These are phyloP conservation scores for Colletotrichum spinosum DNA, from an alignment of 2,329 filamentous ascomycete species.

Conservation along the genomic window DNA sequence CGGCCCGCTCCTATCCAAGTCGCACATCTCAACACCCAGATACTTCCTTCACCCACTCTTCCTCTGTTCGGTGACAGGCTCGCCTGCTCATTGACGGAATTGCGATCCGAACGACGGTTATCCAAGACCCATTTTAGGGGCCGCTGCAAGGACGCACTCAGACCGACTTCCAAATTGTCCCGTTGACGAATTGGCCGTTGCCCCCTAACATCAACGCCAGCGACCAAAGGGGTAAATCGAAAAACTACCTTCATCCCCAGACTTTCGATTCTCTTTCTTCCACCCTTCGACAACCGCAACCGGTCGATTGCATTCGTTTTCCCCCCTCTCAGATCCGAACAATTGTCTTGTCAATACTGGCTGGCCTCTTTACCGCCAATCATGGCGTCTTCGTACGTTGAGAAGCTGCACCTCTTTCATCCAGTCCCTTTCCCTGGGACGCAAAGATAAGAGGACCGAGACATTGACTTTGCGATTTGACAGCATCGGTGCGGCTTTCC, in stretches of 20 bases:
- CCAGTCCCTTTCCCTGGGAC: constrained; percentile 24
- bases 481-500: constrained; percentile 79
- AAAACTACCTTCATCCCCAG: constrained; percentile 10
- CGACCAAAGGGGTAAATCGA: constrained; percentile 36
- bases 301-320: constrained; percentile 26
- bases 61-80: constrained; percentile 4
- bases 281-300: constrained; percentile 28
- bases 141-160: constrained; percentile 21
- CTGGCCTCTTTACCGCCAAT: constrained; percentile 32
- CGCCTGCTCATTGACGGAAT: constrained; percentile 4
- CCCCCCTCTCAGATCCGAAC: constrained; percentile 22
- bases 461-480: constrained; percentile 36
- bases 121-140: constrained; percentile 15
- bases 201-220: constrained; percentile 36
- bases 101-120: constrained; percentile 20
- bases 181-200: constrained; percentile 34
- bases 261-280: constrained; percentile 10
- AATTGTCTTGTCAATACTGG: constrained; percentile 31
- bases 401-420: constrained; percentile 6
- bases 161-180: constrained; percentile 13
- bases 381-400: constrained; percentile 40
- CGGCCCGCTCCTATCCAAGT: constrained; percentile 32
- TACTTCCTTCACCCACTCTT: constrained; percentile 4
- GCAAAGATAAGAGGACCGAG: constrained; percentile 26
- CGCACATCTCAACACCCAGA: constrained; percentile 26